These are phyloP conservation scores for Solanum pimpinellifolium DNA, from an alignment of 257 asterid species.

Conservation along the genomic window DNA sequence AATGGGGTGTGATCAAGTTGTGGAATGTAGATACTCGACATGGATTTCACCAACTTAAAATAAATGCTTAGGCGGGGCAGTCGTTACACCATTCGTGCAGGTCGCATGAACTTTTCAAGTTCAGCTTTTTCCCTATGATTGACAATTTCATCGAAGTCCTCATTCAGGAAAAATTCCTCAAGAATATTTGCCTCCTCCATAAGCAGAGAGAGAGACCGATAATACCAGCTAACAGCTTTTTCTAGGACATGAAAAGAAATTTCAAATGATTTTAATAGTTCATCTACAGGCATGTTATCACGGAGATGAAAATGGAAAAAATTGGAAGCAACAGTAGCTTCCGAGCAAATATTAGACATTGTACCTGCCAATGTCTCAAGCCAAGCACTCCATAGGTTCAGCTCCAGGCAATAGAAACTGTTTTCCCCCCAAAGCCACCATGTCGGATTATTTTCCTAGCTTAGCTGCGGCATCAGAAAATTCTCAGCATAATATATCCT, in stretches of 20 bases:
- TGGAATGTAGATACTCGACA: neutral
- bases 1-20: neutral
- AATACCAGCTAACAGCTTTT: neutral
- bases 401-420: neutral
- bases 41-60: neutral
- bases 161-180: neutral
- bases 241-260: neutral
- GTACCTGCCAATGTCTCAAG: neutral
- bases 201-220: neutral
- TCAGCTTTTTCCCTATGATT: neutral
- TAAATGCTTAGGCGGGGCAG: neutral
- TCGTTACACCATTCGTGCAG: no score
- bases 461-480: neutral
- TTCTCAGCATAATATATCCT: neutral
- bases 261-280: neutral
- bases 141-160: neutral
- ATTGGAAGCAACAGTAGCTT: neutral
- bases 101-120: neutral
- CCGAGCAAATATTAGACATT: neutral
- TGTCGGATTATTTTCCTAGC: neutral
- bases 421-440: neutral
- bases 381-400: neutral
- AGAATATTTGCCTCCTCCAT: neutral
- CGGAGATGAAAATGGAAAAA: neutral
- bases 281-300: neutral